phyloP scores from a whole-genome alignment of 345 rosid genomes.

The Raphanus sativus region DNA sequence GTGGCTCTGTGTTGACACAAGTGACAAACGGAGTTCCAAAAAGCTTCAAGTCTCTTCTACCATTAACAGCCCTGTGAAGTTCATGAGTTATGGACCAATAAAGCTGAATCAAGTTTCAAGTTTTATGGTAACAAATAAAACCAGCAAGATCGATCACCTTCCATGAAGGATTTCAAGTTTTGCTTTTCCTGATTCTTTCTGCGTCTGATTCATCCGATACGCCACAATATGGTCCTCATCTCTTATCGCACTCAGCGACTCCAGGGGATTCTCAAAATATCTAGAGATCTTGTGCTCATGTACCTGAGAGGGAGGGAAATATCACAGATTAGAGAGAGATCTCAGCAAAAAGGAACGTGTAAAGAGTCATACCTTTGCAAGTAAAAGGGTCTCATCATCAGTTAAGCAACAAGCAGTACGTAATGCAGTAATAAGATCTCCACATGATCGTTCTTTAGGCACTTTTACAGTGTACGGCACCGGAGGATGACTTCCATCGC shows the following conservation, averaged over 20 bases:
- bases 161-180: constrained; percentile 71
- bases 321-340: neutral
- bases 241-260: constrained; percentile 59
- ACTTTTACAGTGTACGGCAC: constrained; percentile 82
- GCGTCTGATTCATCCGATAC: constrained; percentile 54
- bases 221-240: constrained; percentile 93
- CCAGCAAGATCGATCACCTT: constrained; percentile 46
- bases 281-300: constrained; percentile 68
- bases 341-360: neutral
- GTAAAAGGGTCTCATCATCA: constrained; percentile 50
- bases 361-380: constrained; percentile 66
- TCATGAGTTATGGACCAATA: constrained; percentile 6
- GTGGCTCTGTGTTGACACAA: constrained; percentile 54
- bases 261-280: constrained; percentile 61
- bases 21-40: constrained; percentile 80
- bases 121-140: neutral
- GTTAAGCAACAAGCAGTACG: constrained; percentile 75
- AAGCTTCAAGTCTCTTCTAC: constrained; percentile 42
- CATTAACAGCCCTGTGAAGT: constrained; percentile 23
- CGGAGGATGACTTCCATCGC: constrained; percentile 78
- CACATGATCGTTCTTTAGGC: constrained; percentile 67
- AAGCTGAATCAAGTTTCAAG: neutral
- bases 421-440: constrained; percentile 75
- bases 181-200: constrained; percentile 52
- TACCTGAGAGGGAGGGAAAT: constrained; percentile 48